Conservation (phyloP, 1,139 yeast genomes). For the Zygoascus meyerae region DNA sequence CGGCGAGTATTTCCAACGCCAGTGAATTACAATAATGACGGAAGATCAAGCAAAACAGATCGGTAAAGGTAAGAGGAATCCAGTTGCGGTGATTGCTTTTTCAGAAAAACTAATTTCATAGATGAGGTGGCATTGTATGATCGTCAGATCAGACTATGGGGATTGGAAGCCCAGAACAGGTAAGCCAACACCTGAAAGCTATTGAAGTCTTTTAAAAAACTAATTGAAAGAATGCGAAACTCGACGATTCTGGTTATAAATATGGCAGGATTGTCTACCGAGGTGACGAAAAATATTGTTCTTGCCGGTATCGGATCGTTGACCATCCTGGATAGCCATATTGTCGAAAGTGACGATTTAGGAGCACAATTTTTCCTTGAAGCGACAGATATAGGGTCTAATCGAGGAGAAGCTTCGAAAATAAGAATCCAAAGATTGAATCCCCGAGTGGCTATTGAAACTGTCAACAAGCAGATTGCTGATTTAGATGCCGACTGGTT, state of each 20-base stretch:
- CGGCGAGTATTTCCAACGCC: no score
- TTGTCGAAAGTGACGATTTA: conserved; percentile 57
- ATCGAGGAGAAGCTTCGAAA: conserved; percentile 51
- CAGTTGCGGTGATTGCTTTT: neutral
- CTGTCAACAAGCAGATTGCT: conserved; percentile 36
- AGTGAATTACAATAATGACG: no score
- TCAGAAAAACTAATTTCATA: conserved; percentile 11
- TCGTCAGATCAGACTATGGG: conserved; percentile 95
- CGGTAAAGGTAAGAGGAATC: neutral
- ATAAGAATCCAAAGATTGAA: conserved; percentile 64
- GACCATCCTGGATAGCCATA: conserved; percentile 58
- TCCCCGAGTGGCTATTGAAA: conserved; percentile 55
- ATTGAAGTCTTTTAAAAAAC: neutral
- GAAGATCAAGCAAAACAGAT: neutral
- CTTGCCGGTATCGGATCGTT: conserved; percentile 83
- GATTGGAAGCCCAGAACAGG: conserved; percentile 78
- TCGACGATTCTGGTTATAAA: conserved; percentile 66
- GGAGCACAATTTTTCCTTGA: conserved; percentile 74
- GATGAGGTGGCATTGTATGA: conserved; percentile 93
- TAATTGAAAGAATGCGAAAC: conserved; percentile 49
- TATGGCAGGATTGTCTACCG: conserved; percentile 69
- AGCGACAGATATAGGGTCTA: conserved; percentile 34
- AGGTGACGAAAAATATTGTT: conserved; percentile 75
- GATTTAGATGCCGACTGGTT: conserved; percentile 41
- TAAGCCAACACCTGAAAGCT: conserved; percentile 15